A percentile compares a stretch with the other conserved stretches of the same genome.
These are phyloP conservation scores for Apiotrichum sp. DNA, from an alignment of 1,284 basidiomycete genomes.

Conservation along the genomic window DNA sequence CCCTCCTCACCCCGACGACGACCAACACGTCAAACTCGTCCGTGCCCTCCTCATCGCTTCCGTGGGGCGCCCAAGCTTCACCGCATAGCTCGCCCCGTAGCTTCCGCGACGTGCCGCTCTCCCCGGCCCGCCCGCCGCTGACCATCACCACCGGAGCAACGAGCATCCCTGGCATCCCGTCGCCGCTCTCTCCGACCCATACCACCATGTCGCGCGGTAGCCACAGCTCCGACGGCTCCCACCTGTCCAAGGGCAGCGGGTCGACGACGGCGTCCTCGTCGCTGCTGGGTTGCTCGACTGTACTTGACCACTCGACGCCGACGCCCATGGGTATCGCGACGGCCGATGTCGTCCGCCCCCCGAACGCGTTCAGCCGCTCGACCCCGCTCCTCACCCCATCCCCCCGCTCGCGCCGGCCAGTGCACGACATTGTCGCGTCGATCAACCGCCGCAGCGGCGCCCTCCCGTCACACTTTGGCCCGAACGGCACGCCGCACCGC, in stretches of 20 bases:
- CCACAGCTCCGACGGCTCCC: background rate
- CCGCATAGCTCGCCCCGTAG: background rate
- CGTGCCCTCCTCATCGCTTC: background rate
- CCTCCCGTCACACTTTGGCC: background rate
- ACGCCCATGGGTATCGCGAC: too few relatives aligned
- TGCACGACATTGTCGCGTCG: slow-evolving; percentile 33
- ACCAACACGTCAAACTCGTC: background rate
- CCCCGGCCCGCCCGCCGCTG: background rate
- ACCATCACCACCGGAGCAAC: background rate
- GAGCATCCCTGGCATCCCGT: background rate
- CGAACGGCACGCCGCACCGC: background rate
- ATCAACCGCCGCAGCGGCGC: slow-evolving; percentile 25
- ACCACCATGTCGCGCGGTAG: background rate
- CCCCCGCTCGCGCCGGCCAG: slow-evolving; percentile 20
- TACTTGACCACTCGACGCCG: too few relatives aligned
- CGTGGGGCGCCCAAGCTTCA: background rate
- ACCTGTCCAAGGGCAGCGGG: background rate
- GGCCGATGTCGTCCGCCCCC: background rate
- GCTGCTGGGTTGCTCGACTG: too few relatives aligned
- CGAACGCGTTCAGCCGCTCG: background rate
- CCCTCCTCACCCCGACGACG: too few relatives aligned
- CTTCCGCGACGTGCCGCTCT: too few relatives aligned
- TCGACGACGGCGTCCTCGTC: background rate
- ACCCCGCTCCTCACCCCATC: background rate
- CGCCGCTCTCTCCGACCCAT: background rate